Conservation (phyloP, 257 asterid genomes). For the Solanum virginianum region DNA sequence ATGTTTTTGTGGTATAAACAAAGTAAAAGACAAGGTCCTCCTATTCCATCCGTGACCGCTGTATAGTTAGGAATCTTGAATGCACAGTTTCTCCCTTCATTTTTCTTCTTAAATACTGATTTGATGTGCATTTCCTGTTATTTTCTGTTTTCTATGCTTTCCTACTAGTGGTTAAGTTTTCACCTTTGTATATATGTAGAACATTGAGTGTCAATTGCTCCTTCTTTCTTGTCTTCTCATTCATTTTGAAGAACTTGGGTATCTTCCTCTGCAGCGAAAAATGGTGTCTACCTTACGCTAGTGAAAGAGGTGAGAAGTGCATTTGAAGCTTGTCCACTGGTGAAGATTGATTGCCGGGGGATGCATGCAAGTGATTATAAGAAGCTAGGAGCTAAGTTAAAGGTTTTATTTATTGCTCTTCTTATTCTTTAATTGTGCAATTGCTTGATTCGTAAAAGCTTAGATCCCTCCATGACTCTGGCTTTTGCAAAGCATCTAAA, state of each 20-base stretch:
- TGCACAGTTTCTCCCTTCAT: not conserved
- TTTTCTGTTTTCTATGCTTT: not conserved
- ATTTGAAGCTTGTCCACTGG: constrained; percentile 79
- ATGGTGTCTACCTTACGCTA: constrained; percentile 62
- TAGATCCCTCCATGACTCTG: not conserved
- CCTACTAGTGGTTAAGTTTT: not conserved
- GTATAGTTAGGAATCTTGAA: not conserved
- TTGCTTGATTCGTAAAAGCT: not conserved
- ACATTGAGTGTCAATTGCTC: not conserved
- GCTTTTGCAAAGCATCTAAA: not conserved
- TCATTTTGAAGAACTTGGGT: not conserved
- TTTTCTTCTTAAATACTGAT: not conserved
- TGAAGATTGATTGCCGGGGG: constrained; percentile 88
- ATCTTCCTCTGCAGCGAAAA: constrained; percentile 39
- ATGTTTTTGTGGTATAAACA: not conserved
- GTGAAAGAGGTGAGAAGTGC: constrained; percentile 85
- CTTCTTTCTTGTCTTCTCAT: not conserved
- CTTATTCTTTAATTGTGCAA: not conserved
- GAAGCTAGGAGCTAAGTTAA: constrained; percentile 89
- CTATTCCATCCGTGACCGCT: not conserved
- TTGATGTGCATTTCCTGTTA: not conserved
- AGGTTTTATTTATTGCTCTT: constrained; percentile 28
- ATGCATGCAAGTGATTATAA: constrained; percentile 89
- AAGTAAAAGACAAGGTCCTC: not conserved
- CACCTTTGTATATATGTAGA: not conserved